These are phyloP conservation scores for Leccinum sublutescens DNA, from an alignment of 768 basidiomycete genomes.

Conservation along the genomic window DNA sequence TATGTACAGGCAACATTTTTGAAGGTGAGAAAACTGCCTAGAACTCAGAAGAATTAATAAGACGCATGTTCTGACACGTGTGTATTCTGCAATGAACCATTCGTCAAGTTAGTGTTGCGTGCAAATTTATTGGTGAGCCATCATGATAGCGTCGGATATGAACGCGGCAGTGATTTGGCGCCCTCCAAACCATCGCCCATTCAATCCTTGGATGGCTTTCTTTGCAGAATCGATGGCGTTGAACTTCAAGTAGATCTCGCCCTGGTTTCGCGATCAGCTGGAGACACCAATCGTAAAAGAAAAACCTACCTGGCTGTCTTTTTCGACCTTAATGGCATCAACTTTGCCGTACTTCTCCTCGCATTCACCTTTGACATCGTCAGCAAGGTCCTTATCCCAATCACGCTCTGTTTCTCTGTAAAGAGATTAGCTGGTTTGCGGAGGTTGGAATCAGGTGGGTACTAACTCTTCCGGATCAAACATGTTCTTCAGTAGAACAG, in stretches of 20 bases:
- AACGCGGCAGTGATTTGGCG: constrained; percentile 83
- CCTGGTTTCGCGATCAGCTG: constrained; percentile 46
- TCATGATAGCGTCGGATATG: constrained; percentile 93
- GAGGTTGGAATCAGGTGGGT: constrained; percentile 1
- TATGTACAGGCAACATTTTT: constrained; percentile 33
- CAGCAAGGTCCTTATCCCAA: constrained; percentile 95
- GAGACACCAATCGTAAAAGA: not conserved
- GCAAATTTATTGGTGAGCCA: constrained; percentile 69
- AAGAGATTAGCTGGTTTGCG: constrained; percentile 7
- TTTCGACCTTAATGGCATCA: constrained; percentile 87
- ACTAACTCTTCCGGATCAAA: constrained; percentile 95
- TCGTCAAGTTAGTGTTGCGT: constrained; percentile 24
- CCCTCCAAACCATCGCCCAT: constrained; percentile 97
- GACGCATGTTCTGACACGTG: constrained; percentile 16
- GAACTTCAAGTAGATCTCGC: constrained; percentile 97
- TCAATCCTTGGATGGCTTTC: constrained; percentile 84
- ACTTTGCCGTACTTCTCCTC: constrained; percentile 89
- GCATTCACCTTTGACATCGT: constrained; percentile 95
- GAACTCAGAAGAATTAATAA: constrained; percentile 33
- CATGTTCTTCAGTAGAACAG: constrained; percentile 90
- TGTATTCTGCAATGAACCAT: constrained; percentile 31
- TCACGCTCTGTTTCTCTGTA: constrained; percentile 89
- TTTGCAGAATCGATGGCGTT: constrained; percentile 74
- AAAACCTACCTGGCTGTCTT: constrained; percentile 80
- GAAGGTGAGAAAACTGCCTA: constrained; percentile 30